Conservation (phyloP, 2,329 filamentous ascomycete genomes). For the Trichophyton equinum region DNA sequence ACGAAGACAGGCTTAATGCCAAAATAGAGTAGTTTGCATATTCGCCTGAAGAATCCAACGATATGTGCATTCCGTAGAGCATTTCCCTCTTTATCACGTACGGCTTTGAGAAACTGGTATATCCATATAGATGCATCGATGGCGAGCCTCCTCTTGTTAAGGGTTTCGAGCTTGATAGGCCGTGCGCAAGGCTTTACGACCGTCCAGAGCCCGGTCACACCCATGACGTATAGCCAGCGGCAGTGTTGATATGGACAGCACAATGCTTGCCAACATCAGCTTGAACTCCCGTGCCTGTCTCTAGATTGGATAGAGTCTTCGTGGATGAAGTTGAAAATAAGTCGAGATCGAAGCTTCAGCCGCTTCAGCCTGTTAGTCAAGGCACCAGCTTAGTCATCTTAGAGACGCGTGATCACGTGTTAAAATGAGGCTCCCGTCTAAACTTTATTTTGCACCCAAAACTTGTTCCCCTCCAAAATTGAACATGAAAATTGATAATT, state of each 20-base stretch:
- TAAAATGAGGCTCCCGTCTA: not conserved
- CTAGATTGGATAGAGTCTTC: not conserved
- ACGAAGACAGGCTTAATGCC: slow-evolving; percentile 96
- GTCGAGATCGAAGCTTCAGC: not conserved
- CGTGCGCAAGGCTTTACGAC: slow-evolving; percentile 90
- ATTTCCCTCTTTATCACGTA: slow-evolving; percentile 96
- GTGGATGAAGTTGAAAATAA: not conserved
- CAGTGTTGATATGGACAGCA: not conserved
- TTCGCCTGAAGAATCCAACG: slow-evolving; percentile 93
- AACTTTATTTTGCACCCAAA: not conserved
- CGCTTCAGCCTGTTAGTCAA: not conserved
- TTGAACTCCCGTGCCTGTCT: not conserved
- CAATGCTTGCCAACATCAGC: not conserved
- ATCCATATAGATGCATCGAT: slow-evolving; percentile 99
- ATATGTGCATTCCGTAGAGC: slow-evolving; percentile 91
- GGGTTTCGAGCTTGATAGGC: slow-evolving; percentile 87
- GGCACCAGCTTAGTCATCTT: not conserved
- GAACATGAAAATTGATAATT: not conserved
- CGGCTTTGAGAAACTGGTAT: slow-evolving; percentile 97
- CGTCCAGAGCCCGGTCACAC: slow-evolving; percentile 95
- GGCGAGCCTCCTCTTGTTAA: slow-evolving; percentile 90
- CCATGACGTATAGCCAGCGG: slow-evolving; percentile 46
- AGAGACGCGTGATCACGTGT: not conserved
- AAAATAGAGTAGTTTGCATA: slow-evolving; percentile 94
- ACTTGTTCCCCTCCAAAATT: not conserved